Conservation (phyloP, 139 green algal species). For the Volvox africanus region DNA sequence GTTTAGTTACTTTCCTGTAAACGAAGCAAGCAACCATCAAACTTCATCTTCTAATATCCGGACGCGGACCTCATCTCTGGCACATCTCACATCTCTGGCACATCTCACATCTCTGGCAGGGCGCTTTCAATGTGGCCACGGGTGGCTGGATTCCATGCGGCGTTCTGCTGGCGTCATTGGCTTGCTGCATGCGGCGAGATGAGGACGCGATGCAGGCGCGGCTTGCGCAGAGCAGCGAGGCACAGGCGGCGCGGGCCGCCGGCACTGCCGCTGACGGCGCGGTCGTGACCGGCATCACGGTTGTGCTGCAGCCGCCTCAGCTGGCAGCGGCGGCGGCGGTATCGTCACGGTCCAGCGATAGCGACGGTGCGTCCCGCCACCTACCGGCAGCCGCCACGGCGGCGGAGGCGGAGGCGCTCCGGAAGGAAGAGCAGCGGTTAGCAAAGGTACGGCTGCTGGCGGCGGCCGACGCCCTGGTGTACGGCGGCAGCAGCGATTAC, state of each 20-base stretch:
- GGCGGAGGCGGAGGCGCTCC: background rate
- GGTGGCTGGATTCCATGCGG: constrained; percentile 83
- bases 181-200: constrained; percentile 61
- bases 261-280: background rate
- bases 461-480: background rate
- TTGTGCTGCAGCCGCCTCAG: background rate
- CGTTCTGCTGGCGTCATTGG: constrained; percentile 64
- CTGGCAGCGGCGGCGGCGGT: background rate
- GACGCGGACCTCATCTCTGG: too few relatives aligned
- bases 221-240: background rate
- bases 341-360: background rate
- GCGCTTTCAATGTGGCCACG: constrained; percentile 82
- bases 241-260: background rate
- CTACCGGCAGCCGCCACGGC: too few relatives aligned
- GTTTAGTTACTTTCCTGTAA: too few relatives aligned
- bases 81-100: too few relatives aligned
- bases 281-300: background rate
- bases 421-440: constrained; percentile 9
- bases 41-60: too few relatives aligned
- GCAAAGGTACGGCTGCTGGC: constrained; percentile 30
- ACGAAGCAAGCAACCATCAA: too few relatives aligned
- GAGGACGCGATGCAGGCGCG: constrained; percentile 68
- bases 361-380: background rate
- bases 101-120: constrained; percentile 21
- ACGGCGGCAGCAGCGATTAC: background rate